A percentile compares a stretch with the other conserved stretches of the same genome.
These are phyloP conservation scores for Corymbia maculata DNA, from an alignment of 345 rosid species.

Conservation along the genomic window DNA sequence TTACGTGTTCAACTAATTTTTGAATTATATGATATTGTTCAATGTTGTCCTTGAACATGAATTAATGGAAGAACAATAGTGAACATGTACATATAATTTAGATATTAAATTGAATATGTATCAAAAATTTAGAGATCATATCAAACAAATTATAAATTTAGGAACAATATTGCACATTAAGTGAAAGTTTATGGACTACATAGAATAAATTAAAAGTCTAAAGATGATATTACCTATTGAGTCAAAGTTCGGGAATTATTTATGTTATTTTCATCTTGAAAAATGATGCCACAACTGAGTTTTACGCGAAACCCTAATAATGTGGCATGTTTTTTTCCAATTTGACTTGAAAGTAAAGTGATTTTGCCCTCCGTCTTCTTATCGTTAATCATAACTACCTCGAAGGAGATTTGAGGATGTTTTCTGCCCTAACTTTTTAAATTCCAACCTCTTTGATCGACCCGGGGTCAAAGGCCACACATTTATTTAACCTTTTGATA, in stretches of 20 bases:
- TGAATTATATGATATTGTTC: too few relatives aligned
- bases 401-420: neutral
- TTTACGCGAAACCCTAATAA: too few relatives aligned
- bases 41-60: neutral
- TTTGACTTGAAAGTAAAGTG: neutral
- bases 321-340: neutral
- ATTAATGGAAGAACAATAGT: neutral
- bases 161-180: accelerated
- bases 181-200: neutral
- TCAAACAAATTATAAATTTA: neutral
- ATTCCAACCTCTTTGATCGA: neutral
- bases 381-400: neutral
- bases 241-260: too few relatives aligned
- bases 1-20: too few relatives aligned
- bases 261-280: too few relatives aligned
- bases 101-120: too few relatives aligned
- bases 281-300: too few relatives aligned
- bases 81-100: neutral
- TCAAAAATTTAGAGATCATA: too few relatives aligned
- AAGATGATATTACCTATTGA: too few relatives aligned
- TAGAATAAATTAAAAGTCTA: too few relatives aligned
- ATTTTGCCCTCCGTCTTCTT: neutral
- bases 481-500: neutral
- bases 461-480: neutral
- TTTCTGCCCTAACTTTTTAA: neutral